Evolutionary conservation across 352 stramenopile genomes (phyloP).

Genomic region (Thalassiosira exigua): DNA sequence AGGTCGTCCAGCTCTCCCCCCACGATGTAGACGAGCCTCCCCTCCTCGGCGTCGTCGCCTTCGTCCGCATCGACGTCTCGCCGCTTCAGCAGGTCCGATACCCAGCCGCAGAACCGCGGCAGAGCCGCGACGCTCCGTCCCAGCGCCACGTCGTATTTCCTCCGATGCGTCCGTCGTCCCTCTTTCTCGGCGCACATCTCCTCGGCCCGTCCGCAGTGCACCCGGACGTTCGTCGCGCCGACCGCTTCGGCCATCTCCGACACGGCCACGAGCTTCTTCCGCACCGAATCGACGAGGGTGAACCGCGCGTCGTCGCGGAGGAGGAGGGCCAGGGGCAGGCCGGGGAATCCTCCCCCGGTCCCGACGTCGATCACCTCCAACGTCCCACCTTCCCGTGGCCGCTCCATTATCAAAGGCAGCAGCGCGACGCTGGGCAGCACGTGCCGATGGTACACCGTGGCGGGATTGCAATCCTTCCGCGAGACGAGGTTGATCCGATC

Average conservation of each 20-base stretch:
- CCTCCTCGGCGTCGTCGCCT: conserved; percentile 33
- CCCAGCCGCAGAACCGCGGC: conserved; percentile 79
- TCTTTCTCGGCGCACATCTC: conserved; percentile 45
- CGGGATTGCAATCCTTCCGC: conserved; percentile 70
- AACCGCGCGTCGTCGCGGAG: conserved; percentile 79
- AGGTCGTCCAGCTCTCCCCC: conserved; percentile 72
- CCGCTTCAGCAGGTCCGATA: conserved; percentile 65
- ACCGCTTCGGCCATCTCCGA: conserved; percentile 78
- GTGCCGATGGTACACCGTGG: conserved; percentile 75
- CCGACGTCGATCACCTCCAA: conserved; percentile 81
- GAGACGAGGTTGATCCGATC: conserved; percentile 82
- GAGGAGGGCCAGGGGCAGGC: conserved; percentile 83
- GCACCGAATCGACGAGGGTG: conserved; percentile 80
- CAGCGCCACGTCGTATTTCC: conserved; percentile 77
- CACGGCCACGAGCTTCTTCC: conserved; percentile 84
- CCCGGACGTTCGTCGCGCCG: conserved; percentile 71
- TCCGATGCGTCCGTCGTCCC: conserved; percentile 16
- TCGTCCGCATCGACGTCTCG: conserved; percentile 7
- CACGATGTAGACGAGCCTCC: conserved; percentile 79
- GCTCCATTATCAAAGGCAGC: conserved; percentile 34
- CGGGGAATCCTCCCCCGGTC: conserved; percentile 86
- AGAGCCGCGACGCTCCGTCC: conserved; percentile 83
- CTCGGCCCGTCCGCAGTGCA: conserved; percentile 79
- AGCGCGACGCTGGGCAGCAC: conserved; percentile 78
- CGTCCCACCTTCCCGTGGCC: conserved; percentile 8